Evolutionary conservation across 345 rosid species (phyloP).

Genomic region (Mallotus nudiflorus): DNA sequence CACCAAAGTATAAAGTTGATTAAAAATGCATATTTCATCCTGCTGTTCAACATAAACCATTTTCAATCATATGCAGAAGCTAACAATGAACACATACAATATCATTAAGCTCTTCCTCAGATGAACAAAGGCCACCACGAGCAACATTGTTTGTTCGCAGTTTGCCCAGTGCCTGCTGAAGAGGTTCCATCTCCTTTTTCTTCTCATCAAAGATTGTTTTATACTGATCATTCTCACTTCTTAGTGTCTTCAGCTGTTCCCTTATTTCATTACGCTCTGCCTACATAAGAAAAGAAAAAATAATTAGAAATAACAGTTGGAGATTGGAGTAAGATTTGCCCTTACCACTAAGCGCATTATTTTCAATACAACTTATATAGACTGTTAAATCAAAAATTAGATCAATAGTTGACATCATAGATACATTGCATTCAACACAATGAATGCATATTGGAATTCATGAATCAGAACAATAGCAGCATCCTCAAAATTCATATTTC

Average conservation of each 20-base stretch:
- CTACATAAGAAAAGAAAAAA: constrained; percentile 28
- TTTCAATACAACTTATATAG: not conserved
- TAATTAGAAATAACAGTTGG: not conserved
- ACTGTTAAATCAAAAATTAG: not conserved
- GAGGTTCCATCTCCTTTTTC: constrained; percentile 74
- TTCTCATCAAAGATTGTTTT: constrained; percentile 57
- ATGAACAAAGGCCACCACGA: constrained; percentile 72
- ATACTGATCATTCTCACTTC: constrained; percentile 34
- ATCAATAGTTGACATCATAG: not conserved
- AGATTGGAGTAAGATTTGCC: not conserved
- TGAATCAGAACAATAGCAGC: too few relatives aligned
- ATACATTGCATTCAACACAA: too few relatives aligned
- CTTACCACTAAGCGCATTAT: not conserved
- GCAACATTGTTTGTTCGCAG: constrained; percentile 45
- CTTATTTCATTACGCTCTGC: constrained; percentile 48
- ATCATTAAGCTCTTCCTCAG: constrained; percentile 82
- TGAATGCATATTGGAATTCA: too few relatives aligned
- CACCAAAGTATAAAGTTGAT: constrained; percentile 12
- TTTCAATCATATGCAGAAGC: constrained; percentile 7
- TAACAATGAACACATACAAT: constrained; percentile 46
- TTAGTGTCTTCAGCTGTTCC: constrained; percentile 43
- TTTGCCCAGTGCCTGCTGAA: constrained; percentile 90
- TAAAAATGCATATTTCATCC: constrained; percentile 4
- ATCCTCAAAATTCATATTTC: not conserved
- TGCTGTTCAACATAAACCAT: constrained; percentile 10